A percentile compares a stretch with the other conserved stretches of the same genome.
Conservation (phyloP, 2,329 filamentous ascomycete genomes). For the Microsporum canis region DNA sequence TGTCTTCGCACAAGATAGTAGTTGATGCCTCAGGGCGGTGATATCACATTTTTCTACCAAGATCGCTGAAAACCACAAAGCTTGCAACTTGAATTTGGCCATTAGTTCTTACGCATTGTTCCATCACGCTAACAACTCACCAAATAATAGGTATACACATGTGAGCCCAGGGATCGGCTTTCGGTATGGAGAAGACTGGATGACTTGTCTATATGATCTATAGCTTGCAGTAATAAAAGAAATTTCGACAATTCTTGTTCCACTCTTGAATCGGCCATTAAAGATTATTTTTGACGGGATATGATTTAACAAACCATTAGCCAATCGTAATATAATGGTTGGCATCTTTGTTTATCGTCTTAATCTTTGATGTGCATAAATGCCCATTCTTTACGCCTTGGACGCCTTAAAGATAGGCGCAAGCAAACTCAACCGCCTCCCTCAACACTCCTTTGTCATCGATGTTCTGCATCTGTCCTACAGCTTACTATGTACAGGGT, state of each 20-base stretch:
- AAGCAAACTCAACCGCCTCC: no score
- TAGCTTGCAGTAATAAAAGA: background rate
- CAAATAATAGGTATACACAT: background rate
- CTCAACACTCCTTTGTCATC: background rate
- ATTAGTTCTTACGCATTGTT: background rate
- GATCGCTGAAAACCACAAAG: constrained; percentile 51
- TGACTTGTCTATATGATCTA: background rate
- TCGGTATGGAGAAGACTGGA: background rate
- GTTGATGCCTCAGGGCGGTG: constrained; percentile 49
- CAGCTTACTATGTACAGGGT: background rate
- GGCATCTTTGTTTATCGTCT: no score
- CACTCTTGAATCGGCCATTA: no score
- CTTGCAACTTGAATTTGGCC: background rate
- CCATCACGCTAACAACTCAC: background rate
- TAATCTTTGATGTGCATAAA: no score
- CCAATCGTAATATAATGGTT: no score
- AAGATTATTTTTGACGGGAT: no score
- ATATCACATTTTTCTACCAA: constrained; percentile 51
- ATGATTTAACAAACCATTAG: no score
- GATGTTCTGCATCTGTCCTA: background rate
- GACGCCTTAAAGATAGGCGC: no score
- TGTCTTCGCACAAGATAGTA: constrained; percentile 57
- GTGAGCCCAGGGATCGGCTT: background rate
- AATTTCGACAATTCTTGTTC: background rate
- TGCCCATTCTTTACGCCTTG: no score